phyloP scores from a whole-genome alignment of 1,284 basidiomycete species.

The Polyporus tsugae region DNA sequence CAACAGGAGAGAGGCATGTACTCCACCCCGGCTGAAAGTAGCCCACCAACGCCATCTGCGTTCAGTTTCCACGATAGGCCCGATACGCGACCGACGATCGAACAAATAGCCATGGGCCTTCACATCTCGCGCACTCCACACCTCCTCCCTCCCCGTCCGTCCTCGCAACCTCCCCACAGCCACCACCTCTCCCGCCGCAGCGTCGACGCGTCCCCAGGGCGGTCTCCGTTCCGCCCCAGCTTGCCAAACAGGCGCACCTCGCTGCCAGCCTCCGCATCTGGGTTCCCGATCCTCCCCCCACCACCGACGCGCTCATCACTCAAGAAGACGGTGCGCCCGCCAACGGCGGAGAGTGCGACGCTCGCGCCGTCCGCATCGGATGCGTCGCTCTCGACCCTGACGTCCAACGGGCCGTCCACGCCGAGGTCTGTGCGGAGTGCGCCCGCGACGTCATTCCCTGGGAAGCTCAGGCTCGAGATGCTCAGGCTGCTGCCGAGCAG shows the following conservation, averaged over 20 bases:
- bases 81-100: slow-evolving; percentile 64
- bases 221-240: slow-evolving; percentile 33
- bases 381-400: slow-evolving; percentile 52
- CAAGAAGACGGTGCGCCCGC: slow-evolving; percentile 55
- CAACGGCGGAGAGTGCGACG: slow-evolving; percentile 42
- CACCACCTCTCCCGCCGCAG: slow-evolving; percentile 19
- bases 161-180: slow-evolving; percentile 31
- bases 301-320: slow-evolving; percentile 69
- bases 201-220: slow-evolving; percentile 25
- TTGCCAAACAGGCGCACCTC: slow-evolving; percentile 39
- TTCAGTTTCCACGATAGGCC: slow-evolving; percentile 51
- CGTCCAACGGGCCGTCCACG: slow-evolving; percentile 50
- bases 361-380: slow-evolving; percentile 49
- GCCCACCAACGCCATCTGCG: slow-evolving; percentile 43
- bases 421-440: slow-evolving; percentile 47
- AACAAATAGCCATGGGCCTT: slow-evolving; percentile 80
- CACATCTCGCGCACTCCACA: slow-evolving; percentile 79
- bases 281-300: slow-evolving; percentile 47
- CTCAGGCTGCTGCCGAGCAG: slow-evolving; percentile 52
- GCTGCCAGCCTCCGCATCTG: slow-evolving; percentile 32
- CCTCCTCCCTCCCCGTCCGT: slow-evolving; percentile 50
- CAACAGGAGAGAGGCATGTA: slow-evolving; percentile 50
- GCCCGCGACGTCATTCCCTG: slow-evolving; percentile 43
- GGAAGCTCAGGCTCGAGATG: slow-evolving; percentile 51
- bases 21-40: slow-evolving; percentile 60